Percentiles rank a stretch among this genome's conserved stretches.
These are phyloP conservation scores for Volvariella volvacea DNA, from an alignment of 1,284 basidiomycete genomes.

Conservation along the genomic window DNA sequence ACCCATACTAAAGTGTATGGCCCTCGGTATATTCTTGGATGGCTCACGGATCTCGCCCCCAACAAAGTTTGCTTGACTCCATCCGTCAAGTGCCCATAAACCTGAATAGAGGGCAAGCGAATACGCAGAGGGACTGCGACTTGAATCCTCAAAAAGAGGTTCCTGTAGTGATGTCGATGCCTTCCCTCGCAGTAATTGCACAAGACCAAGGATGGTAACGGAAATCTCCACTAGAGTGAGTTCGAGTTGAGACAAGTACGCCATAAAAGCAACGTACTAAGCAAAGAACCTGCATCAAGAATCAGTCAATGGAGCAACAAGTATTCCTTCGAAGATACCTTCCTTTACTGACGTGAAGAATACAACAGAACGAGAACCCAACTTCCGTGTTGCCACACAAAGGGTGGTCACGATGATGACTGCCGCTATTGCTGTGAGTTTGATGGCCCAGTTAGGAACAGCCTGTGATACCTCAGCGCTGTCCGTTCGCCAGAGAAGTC, in stretches of 20 bases:
- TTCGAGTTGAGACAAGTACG: background rate
- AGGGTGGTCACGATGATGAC: constrained; percentile 69
- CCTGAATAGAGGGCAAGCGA: constrained; percentile 94
- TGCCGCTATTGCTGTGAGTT: constrained; percentile 75
- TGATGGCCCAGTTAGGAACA: constrained; percentile 91
- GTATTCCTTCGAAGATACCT: constrained; percentile 10
- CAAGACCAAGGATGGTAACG: constrained; percentile 66
- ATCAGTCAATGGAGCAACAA: background rate
- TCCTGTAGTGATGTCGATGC: constrained; percentile 57
- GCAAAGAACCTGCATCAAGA: background rate
- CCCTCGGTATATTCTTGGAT: constrained; percentile 81
- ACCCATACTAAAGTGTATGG: constrained; percentile 85
- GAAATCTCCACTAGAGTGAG: constrained; percentile 38
- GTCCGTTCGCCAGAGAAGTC: constrained; percentile 64
- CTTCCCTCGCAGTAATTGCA: constrained; percentile 66
- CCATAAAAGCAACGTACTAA: background rate
- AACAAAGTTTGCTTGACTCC: constrained; percentile 88
- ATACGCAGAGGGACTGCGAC: constrained; percentile 75
- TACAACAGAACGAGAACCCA: constrained; percentile 80
- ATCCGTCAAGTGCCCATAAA: constrained; percentile 94
- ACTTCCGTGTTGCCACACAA: constrained; percentile 72
- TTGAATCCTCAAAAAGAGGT: constrained; percentile 71
- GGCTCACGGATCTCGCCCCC: constrained; percentile 88
- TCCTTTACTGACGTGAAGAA: constrained; percentile 87
- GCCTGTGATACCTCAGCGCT: constrained; percentile 62